phyloP scores from a whole-genome alignment of 2,329 filamentous ascomycete genomes.

The Macroventuria anomochaeta region DNA sequence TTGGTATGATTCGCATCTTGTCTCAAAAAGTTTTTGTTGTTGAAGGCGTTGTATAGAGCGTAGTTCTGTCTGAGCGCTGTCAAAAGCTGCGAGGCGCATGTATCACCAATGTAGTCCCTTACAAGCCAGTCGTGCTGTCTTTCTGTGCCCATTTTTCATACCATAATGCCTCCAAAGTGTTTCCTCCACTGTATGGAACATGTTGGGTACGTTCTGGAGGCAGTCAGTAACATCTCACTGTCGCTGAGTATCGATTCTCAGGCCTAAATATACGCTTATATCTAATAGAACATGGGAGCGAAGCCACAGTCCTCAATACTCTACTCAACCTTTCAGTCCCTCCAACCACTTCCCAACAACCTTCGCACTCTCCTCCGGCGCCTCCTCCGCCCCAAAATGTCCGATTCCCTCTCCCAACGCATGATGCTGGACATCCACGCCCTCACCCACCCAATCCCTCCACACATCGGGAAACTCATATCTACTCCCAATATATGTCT shows the following conservation, averaged over 20 bases:
- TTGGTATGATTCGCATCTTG: neutral
- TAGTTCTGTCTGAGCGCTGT: neutral
- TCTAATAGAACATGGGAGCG: no score
- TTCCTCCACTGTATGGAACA: no score
- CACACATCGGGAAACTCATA: conserved; percentile 61
- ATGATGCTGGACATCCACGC: conserved; percentile 58
- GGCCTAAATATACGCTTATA: no score
- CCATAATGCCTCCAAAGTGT: no score
- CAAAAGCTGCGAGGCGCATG: neutral
- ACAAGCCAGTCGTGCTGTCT: neutral
- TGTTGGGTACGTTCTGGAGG: no score
- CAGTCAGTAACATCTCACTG: no score
- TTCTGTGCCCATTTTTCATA: no score
- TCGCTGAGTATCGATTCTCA: no score
- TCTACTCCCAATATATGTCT: conserved; percentile 56
- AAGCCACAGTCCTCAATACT: no score
- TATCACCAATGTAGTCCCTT: neutral
- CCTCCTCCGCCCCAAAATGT: conserved; percentile 64
- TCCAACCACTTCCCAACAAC: conserved; percentile 46
- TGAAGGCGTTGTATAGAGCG: neutral
- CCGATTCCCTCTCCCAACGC: conserved; percentile 57
- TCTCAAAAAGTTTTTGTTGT: neutral
- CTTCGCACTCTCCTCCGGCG: conserved; percentile 55
- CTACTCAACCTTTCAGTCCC: conserved; percentile 2
- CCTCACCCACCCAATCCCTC: conserved; percentile 53